Percentiles rank a stretch among this genome's conserved stretches.
Conservation (phyloP, 2,329 filamentous ascomycete species). For the Rosellinia necatrix region DNA sequence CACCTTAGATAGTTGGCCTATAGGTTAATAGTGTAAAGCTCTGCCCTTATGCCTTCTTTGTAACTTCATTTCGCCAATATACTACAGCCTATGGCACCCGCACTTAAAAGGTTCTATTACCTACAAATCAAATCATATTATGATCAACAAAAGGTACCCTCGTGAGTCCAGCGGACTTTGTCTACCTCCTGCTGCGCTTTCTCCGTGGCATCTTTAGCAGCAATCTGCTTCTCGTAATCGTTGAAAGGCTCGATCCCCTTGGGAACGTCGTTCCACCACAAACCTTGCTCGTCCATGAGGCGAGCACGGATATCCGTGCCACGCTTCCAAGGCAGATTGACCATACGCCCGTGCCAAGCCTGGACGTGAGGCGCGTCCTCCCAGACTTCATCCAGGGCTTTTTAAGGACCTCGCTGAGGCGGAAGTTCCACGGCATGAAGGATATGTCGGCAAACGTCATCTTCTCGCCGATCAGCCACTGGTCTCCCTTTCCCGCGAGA, state of each 20-base stretch:
- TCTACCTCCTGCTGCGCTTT: too few relatives aligned
- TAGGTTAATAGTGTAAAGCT: too few relatives aligned
- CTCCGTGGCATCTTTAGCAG: neutral
- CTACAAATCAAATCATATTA: too few relatives aligned
- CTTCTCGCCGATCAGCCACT: slow-evolving; percentile 41
- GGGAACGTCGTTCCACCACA: slow-evolving; percentile 44
- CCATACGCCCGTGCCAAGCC: slow-evolving; percentile 45
- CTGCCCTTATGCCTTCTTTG: too few relatives aligned
- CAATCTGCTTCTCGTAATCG: neutral
- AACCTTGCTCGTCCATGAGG: slow-evolving; percentile 45
- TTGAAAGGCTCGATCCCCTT: slow-evolving; percentile 40
- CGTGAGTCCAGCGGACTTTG: too few relatives aligned
- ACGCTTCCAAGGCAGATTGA: slow-evolving; percentile 40
- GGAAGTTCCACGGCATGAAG: slow-evolving; percentile 27
- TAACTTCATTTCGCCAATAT: too few relatives aligned
- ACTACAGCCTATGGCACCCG: too few relatives aligned
- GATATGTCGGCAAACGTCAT: slow-evolving; percentile 36
- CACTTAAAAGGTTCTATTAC: too few relatives aligned
- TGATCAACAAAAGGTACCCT: too few relatives aligned
- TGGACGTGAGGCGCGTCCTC: slow-evolving; percentile 21
- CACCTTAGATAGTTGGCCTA: too few relatives aligned
- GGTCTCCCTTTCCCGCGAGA: neutral
- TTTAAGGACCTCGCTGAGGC: neutral
- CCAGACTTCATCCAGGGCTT: neutral
- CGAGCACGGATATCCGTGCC: slow-evolving; percentile 39